Evolutionary conservation across 2,329 filamentous ascomycete genomes (phyloP), one percentile per base, ranked within the genome.

Genomic region (Metarhizium anisopliae): DNA sequence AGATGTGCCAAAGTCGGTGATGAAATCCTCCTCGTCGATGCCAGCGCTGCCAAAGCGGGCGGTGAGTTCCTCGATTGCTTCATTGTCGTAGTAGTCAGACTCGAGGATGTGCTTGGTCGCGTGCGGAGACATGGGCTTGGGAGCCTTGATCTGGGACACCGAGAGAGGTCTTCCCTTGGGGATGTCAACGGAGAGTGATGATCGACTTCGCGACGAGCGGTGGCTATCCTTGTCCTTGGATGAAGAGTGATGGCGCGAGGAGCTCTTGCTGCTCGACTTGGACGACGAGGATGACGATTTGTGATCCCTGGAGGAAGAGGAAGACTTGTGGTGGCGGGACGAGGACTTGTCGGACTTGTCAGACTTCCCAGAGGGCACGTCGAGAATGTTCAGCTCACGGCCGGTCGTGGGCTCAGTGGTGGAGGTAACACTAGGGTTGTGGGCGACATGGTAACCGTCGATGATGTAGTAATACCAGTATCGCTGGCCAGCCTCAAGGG

Each of bases 401-500:
- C 92, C 90, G 56, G 94, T 97, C 72, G 92, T 97, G 70, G 93
- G 92, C 81, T 99, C 94, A 63, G 89, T 87, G 69, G 89, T 95
- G 70, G 87, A 93, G 68, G 88, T 80, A 72, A 91, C 86, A 72
- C 89, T 89, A 64, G 93, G 92, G 77, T 97, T 94, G 82, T 97
- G 93, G 59, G 92, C 92, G 72, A 95, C 87, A 74, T 96, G 92
- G 84, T 96, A 96, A 66, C 94, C 94, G 73, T 99, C 94, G 74
- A 97, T 94, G 85, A 97, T 96, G 82, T 96, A 99, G 85, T 99
- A 99, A 86, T 97, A 99, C 94, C 94, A 99, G 85, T 97, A 97
- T 71, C 93, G 87, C 72, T 90, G 85, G 71, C 93, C 91, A 66
- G 90, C 80, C 79, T 93, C 86, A 66, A 97, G 83, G 58, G 90